Conservation (phyloP, 2,329 filamentous ascomycete genomes). For the Exophiala sp. region DNA sequence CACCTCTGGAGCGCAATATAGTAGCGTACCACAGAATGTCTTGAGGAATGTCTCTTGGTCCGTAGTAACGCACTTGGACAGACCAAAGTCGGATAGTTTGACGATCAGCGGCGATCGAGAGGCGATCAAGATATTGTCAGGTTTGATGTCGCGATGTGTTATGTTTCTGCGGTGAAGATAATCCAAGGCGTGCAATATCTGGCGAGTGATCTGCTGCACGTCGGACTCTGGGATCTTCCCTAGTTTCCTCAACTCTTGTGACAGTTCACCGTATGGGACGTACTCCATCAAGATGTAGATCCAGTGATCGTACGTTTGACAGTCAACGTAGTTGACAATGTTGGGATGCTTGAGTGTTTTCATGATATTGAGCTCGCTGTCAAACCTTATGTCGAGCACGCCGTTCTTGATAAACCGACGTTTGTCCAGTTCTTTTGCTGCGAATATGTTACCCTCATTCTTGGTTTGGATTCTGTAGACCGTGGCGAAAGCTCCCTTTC, state of each 20-base stretch:
- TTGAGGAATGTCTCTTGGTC: conserved; percentile 88
- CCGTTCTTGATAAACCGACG: conserved; percentile 90
- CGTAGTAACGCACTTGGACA: conserved; percentile 83
- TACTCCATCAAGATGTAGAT: conserved; percentile 98
- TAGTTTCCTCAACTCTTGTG: conserved; percentile 62
- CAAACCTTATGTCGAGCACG: conserved; percentile 81
- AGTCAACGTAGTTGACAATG: conserved; percentile 87
- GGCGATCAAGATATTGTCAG: conserved; percentile 90
- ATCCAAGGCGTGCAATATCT: conserved; percentile 72
- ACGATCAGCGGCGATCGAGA: conserved; percentile 70
- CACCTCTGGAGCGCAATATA: conserved; percentile 96
- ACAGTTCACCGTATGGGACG: conserved; percentile 77
- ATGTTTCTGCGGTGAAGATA: conserved; percentile 87
- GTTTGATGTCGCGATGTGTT: conserved; percentile 97
- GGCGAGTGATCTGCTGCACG: conserved; percentile 65
- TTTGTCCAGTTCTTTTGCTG: conserved; percentile 94
- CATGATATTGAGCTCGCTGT: conserved; percentile 98
- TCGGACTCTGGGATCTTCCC: conserved; percentile 64
- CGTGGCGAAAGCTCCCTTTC: conserved; percentile 90
- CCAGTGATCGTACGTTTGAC: conserved; percentile 74
- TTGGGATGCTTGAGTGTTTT: conserved; percentile 76
- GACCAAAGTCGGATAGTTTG: conserved; percentile 92
- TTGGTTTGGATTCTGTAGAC: conserved; percentile 89
- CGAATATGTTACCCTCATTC: conserved; percentile 76
- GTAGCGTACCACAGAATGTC: conserved; percentile 91